Conservation (phyloP, 768 basidiomycete species). For the Trametes cinnabarina region DNA sequence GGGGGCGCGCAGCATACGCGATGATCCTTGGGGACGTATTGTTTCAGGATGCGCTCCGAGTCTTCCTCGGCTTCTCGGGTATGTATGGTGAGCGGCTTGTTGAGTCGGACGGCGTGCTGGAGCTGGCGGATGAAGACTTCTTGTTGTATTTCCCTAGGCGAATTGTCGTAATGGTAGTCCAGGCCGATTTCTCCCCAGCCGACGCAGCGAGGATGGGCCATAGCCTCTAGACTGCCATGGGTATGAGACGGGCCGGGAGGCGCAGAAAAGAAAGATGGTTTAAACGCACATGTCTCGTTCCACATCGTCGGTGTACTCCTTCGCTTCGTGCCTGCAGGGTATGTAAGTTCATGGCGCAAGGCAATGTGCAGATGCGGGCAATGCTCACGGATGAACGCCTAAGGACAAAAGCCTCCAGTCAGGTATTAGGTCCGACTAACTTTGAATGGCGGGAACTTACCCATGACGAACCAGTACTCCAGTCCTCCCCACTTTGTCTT, state of each 20-base stretch:
- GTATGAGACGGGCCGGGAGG: not conserved
- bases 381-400: conserved; percentile 80
- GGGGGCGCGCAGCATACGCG: conserved; percentile 42
- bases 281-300: conserved; percentile 66
- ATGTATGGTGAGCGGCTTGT: conserved; percentile 82
- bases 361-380: not conserved
- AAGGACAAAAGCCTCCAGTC: not conserved
- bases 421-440: not conserved
- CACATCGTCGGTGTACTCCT: conserved; percentile 60
- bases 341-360: not conserved
- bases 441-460: conserved; percentile 40
- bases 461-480: conserved; percentile 83
- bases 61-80: conserved; percentile 85
- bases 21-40: conserved; percentile 70
- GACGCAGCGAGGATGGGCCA: conserved; percentile 78
- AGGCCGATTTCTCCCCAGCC: conserved; percentile 89
- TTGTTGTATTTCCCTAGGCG: conserved; percentile 67
- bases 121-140: conserved; percentile 68
- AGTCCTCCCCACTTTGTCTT: conserved; percentile 59
- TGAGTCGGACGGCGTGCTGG: conserved; percentile 58
- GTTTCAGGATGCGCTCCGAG: conserved; percentile 73
- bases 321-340: conserved; percentile 62
- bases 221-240: conserved; percentile 59
- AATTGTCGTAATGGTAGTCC: conserved; percentile 82
- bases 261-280: conserved; percentile 5